Evolutionary conservation across 2,329 filamentous ascomycete species (phyloP).

Genomic region (Coniella vitis): DNA sequence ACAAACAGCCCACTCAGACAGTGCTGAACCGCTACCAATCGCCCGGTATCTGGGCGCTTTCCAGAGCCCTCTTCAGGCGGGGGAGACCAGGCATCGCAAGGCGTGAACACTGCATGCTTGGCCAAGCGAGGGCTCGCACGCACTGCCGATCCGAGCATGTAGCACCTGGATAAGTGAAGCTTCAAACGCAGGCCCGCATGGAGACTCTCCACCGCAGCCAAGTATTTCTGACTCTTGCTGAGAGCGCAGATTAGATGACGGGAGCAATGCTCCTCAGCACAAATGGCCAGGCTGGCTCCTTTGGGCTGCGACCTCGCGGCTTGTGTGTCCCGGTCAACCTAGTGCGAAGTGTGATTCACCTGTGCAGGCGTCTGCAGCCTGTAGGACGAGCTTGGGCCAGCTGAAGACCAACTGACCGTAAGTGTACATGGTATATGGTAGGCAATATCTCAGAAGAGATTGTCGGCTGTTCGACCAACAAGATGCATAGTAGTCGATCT

Average conservation of each 20-base stretch:
- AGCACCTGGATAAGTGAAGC: too few species aligned
- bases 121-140: too few species aligned
- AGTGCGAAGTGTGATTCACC: conserved; percentile 2
- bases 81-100: not conserved
- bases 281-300: not conserved
- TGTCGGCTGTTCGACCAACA: not conserved
- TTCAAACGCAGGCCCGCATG: too few species aligned
- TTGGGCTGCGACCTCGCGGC: not conserved
- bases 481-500: too few species aligned
- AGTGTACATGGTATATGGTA: too few species aligned
- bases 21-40: not conserved
- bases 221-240: too few species aligned
- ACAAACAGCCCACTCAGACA: not conserved
- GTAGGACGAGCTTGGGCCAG: not conserved
- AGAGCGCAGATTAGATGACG: too few species aligned
- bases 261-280: too few species aligned
- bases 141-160: too few species aligned
- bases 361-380: not conserved
- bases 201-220: too few species aligned
- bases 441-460: not conserved
- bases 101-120: conserved; percentile 5
- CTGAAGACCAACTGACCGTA: not conserved
- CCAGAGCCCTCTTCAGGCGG: conserved; percentile 9
- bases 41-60: conserved; percentile 5
- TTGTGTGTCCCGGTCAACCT: not conserved